These are phyloP conservation scores for Lentinula aciculospora DNA, from an alignment of 768 basidiomycete species.

Conservation along the genomic window DNA sequence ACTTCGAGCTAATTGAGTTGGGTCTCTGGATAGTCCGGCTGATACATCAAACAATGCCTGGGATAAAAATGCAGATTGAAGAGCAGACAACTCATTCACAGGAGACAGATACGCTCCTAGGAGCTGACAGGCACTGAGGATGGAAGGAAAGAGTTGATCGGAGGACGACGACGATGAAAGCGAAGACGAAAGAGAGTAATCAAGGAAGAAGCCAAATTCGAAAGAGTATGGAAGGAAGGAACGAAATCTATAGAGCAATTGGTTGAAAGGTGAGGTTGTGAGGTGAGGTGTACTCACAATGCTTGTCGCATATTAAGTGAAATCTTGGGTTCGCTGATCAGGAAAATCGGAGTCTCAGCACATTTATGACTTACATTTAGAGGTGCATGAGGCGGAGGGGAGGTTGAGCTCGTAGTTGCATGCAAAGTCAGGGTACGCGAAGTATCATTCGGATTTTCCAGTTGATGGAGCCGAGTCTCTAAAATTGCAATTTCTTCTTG, in stretches of 20 bases:
- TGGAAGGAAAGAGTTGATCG: constrained; percentile 10
- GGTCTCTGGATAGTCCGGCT: constrained; percentile 10
- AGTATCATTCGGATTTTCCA: constrained; percentile 21
- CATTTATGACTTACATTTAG: constrained; percentile 4
- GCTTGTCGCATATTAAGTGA: constrained; percentile 9
- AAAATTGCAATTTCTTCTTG: constrained; percentile 30
- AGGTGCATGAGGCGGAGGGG: constrained; percentile 2
- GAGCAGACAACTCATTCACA: constrained; percentile 6
- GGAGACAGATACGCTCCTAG: constrained; percentile 16
- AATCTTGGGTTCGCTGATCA: neutral
- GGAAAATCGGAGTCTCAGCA: neutral
- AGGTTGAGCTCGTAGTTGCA: constrained; percentile 17
- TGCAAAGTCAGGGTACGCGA: constrained; percentile 15
- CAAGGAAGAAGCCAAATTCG: constrained; percentile 43
- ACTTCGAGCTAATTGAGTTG: constrained; percentile 19
- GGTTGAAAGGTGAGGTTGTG: neutral
- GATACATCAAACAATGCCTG: constrained; percentile 13
- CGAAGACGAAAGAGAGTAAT: constrained; percentile 26
- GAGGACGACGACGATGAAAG: constrained; percentile 18
- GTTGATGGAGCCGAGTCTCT: constrained; percentile 28
- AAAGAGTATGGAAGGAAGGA: constrained; percentile 16
- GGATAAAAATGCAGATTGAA: constrained; percentile 13
- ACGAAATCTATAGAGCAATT: constrained; percentile 7
- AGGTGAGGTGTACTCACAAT: constrained; percentile 3
- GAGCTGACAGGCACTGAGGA: constrained; percentile 14